A percentile compares a stretch with the other conserved stretches of the same genome.
These are phyloP conservation scores for Aschersonia sp. DNA, from an alignment of 2,329 filamentous ascomycete genomes.

Conservation along the genomic window DNA sequence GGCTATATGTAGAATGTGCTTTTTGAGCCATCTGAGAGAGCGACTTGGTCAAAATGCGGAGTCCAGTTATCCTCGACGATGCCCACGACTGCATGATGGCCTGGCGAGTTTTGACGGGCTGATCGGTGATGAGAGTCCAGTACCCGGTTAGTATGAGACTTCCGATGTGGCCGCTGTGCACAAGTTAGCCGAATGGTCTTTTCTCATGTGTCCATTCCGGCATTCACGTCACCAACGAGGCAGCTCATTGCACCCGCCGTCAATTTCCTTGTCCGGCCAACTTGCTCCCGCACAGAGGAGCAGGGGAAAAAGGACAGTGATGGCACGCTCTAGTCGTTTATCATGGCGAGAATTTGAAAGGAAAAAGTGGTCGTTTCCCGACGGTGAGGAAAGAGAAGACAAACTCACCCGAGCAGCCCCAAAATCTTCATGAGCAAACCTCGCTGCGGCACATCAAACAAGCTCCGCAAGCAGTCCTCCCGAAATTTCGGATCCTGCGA, in stretches of 20 bases:
- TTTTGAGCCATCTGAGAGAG: slow-evolving; percentile 39
- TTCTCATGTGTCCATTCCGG: too few relatives aligned
- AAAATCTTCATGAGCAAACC: slow-evolving; percentile 24
- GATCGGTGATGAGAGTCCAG: slow-evolving; percentile 43
- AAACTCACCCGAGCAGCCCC: slow-evolving; percentile 27
- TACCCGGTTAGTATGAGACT: slow-evolving; percentile 55
- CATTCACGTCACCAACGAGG: too few relatives aligned
- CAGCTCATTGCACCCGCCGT: too few relatives aligned
- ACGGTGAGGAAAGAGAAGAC: neutral
- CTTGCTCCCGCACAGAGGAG: too few relatives aligned
- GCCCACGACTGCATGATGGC: slow-evolving; percentile 48
- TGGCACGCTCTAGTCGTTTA: too few relatives aligned
- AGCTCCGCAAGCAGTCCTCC: slow-evolving; percentile 27
- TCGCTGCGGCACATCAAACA: slow-evolving; percentile 21
- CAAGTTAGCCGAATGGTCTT: neutral
- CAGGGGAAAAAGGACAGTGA: too few relatives aligned
- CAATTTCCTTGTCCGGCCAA: too few relatives aligned
- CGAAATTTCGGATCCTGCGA: slow-evolving; percentile 38
- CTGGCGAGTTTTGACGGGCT: slow-evolving; percentile 45
- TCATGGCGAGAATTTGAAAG: too few relatives aligned
- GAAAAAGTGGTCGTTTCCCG: too few relatives aligned
- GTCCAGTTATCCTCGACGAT: slow-evolving; percentile 36
- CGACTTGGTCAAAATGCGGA: slow-evolving; percentile 40
- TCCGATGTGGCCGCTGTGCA: slow-evolving; percentile 42
- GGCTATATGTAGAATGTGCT: slow-evolving; percentile 39